Conservation (phyloP, 148 eudicot genomes). For the Fagopyrum tataricum region DNA sequence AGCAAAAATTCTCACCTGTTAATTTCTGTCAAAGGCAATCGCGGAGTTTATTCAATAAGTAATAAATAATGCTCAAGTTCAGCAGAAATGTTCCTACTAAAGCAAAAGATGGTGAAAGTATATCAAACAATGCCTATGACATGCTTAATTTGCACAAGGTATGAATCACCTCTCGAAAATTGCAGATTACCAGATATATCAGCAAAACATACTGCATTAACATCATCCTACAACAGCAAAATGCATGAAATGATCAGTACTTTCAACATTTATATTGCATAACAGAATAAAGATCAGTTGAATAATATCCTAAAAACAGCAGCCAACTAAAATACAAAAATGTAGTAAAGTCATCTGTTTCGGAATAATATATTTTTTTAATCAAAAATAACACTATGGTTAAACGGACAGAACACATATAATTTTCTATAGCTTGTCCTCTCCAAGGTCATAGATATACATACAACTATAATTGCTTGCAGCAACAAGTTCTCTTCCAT, state of each 20-base stretch:
- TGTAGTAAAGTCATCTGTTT: background rate
- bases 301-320: background rate
- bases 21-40: background rate
- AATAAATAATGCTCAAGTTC: background rate
- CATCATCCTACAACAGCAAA: slow-evolving; percentile 68
- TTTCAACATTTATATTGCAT: background rate
- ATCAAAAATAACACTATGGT: background rate
- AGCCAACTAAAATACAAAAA: background rate
- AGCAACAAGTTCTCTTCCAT: slow-evolving; percentile 88
- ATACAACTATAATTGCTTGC: slow-evolving; percentile 64
- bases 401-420: background rate
- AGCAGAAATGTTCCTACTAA: background rate
- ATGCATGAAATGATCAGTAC: background rate
- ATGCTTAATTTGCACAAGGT: slow-evolving; percentile 62
- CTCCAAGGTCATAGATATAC: slow-evolving; percentile 71
- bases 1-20: background rate
- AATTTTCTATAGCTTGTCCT: slow-evolving; percentile 30
- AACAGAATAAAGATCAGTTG: background rate
- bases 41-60: background rate
- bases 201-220: slow-evolving; percentile 87
- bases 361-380: background rate
- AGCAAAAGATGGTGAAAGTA: background rate
- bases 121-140: too few species aligned
- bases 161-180: slow-evolving; percentile 85
- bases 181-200: slow-evolving; percentile 77